These are phyloP conservation scores for Solanum pimpinellifolium DNA, from an alignment of 257 asterid genomes.

Conservation along the genomic window DNA sequence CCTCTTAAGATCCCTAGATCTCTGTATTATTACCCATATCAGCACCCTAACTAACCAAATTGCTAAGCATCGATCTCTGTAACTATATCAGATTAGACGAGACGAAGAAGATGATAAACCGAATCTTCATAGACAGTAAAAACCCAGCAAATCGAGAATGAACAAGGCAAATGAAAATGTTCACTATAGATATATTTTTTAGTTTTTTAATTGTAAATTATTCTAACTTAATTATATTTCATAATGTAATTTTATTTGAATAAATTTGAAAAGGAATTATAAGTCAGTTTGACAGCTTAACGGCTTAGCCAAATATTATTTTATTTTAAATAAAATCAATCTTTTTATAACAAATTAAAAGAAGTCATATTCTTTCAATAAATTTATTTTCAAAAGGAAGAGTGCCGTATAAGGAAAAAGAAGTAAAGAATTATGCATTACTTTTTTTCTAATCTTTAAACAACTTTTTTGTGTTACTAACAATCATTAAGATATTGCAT, in stretches of 20 bases:
- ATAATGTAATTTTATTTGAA: too few species aligned
- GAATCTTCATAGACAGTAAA: not conserved
- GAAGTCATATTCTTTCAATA: not conserved
- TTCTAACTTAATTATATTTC: too few species aligned
- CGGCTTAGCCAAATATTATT: not conserved
- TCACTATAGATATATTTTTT: not conserved
- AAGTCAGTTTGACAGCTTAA: not conserved
- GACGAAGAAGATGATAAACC: not conserved
- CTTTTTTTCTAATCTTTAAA: not conserved
- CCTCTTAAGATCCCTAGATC: slow-evolving; percentile 49
- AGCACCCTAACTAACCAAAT: not conserved
- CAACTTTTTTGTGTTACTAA: not conserved
- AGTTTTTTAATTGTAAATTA: too few species aligned
- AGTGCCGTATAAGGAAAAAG: not conserved
- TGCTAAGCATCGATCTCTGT: not conserved
- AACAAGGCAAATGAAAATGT: not conserved
- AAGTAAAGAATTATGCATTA: not conserved
- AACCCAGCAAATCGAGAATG: not conserved
- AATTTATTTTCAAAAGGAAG: not conserved
- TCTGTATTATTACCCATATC: slow-evolving; percentile 28
- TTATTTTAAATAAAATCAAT: not conserved
- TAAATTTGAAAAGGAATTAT: too few species aligned
- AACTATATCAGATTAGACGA: not conserved
- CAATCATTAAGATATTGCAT: too few species aligned
- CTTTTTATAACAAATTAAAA: not conserved